Percentiles rank a stretch among this genome's conserved stretches.
Conservation (phyloP, 768 basidiomycete genomes). For the Gloeostereum incarnatum region DNA sequence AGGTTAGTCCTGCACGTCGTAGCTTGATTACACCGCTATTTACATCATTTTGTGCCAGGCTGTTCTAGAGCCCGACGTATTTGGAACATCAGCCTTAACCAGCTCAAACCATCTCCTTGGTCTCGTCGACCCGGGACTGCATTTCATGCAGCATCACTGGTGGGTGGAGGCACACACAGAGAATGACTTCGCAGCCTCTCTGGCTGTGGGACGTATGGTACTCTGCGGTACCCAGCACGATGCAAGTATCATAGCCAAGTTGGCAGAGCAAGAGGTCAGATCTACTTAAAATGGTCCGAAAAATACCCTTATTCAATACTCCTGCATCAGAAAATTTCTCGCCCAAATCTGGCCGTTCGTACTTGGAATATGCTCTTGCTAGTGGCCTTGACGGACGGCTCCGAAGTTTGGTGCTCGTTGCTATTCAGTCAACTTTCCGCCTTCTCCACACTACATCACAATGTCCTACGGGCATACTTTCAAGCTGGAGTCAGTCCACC, state of each 20-base stretch:
- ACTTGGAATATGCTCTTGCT: slow-evolving; percentile 61
- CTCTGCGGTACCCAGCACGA: slow-evolving; percentile 39
- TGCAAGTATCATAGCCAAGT: slow-evolving; percentile 25
- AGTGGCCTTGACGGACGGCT: slow-evolving; percentile 35
- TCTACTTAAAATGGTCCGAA: neutral
- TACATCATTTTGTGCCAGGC: slow-evolving; percentile 10
- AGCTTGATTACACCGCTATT: neutral
- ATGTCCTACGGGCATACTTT: slow-evolving; percentile 30
- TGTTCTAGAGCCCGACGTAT: slow-evolving; percentile 19
- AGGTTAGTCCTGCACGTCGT: slow-evolving; percentile 28
- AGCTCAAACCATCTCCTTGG: slow-evolving; percentile 23
- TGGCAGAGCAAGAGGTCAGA: slow-evolving; percentile 29
- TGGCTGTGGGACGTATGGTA: slow-evolving; percentile 43
- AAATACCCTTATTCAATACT: neutral
- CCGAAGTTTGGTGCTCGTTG: slow-evolving; percentile 22
- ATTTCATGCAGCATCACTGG: slow-evolving; percentile 41
- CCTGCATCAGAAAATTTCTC: slow-evolving; percentile 21
- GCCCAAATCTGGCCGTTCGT: slow-evolving; percentile 31
- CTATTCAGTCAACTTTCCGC: slow-evolving; percentile 41
- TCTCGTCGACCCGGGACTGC: slow-evolving; percentile 40
- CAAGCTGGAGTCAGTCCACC: slow-evolving; percentile 24
- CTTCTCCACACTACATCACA: slow-evolving; percentile 40
- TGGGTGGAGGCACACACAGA: slow-evolving; percentile 38
- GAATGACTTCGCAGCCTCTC: slow-evolving; percentile 40
- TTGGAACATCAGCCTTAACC: slow-evolving; percentile 18